Evolutionary conservation across 768 basidiomycete genomes (phyloP).

Genomic region (Boletus pseudo-olivaceus): DNA sequence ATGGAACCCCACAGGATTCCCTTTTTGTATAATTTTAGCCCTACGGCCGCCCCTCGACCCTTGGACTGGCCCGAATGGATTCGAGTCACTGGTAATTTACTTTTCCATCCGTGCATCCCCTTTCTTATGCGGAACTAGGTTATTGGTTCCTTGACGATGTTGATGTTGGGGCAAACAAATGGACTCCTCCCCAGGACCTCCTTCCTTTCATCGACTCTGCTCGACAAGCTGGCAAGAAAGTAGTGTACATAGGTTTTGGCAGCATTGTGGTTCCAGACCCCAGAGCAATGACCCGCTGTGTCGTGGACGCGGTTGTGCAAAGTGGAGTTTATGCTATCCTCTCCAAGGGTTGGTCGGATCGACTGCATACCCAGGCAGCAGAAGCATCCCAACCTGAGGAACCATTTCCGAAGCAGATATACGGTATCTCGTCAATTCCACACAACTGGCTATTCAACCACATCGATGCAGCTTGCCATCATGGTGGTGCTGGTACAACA

Average conservation of each 20-base stretch:
- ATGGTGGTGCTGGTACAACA: conserved; percentile 95
- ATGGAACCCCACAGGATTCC: conserved; percentile 98
- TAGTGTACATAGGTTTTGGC: conserved; percentile 97
- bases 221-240: conserved; percentile 71
- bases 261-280: conserved; percentile 97
- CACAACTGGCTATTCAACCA: conserved; percentile 95
- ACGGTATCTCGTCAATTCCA: conserved; percentile 80
- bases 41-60: conserved; percentile 84
- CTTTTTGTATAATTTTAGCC: conserved; percentile 97
- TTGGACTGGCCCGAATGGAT: conserved; percentile 99
- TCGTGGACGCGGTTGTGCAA: conserved; percentile 81
- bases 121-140: conserved; percentile 43
- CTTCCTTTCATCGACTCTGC: conserved; percentile 81
- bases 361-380: conserved; percentile 63
- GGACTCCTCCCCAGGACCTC: conserved; percentile 80
- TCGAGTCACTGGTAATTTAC: conserved; percentile 69
- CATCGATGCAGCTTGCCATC: conserved; percentile 97
- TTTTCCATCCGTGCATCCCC: conserved; percentile 2
- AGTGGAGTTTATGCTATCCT: conserved; percentile 91
- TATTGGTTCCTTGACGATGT: conserved; percentile 98
- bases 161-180: conserved; percentile 84
- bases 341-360: conserved; percentile 97
- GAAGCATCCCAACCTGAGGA: conserved; percentile 64
- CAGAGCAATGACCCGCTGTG: conserved; percentile 83
- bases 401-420: conserved; percentile 74